phyloP scores from a whole-genome alignment of 345 rosid genomes.

The Eucalyptus paniculata region DNA sequence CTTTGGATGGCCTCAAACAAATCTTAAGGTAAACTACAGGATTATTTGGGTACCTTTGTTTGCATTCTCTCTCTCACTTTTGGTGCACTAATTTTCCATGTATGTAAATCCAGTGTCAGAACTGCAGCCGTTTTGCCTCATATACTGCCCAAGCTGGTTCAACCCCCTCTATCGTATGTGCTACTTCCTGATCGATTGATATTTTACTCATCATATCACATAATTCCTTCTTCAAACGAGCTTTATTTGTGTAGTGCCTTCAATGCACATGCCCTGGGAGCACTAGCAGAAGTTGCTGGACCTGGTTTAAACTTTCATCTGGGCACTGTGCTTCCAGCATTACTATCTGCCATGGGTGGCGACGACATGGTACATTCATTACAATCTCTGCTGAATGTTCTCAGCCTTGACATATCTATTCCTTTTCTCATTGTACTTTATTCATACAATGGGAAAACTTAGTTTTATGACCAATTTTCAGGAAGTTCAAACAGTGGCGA shows the following conservation, averaged over 20 bases:
- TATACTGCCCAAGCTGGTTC: conserved; percentile 91
- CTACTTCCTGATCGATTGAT: neutral
- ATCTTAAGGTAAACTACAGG: conserved; percentile 52
- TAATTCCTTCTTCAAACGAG: neutral
- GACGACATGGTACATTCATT: conserved; percentile 40
- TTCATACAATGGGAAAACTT: neutral
- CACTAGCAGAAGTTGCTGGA: conserved; percentile 97
- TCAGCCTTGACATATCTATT: neutral
- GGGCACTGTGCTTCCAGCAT: conserved; percentile 84
- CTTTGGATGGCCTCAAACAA: conserved; percentile 94
- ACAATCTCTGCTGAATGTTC: neutral
- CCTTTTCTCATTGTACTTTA: neutral
- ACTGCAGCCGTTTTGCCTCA: conserved; percentile 97
- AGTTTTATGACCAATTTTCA: conserved; percentile 7
- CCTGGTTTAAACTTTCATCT: conserved; percentile 83
- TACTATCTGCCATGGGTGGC: conserved; percentile 78
- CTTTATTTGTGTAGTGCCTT: conserved; percentile 51
- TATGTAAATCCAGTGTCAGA: conserved; percentile 61
- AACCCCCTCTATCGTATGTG: conserved; percentile 86
- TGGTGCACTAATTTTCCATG: neutral
- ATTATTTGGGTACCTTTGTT: neutral
- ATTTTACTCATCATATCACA: neutral
- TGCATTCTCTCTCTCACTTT: neutral
- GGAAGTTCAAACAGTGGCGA: conserved; percentile 85
- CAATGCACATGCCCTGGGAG: conserved; percentile 97